phyloP scores from a whole-genome alignment of 805 yeast genomes.

The Ogataea angusta region DNA sequence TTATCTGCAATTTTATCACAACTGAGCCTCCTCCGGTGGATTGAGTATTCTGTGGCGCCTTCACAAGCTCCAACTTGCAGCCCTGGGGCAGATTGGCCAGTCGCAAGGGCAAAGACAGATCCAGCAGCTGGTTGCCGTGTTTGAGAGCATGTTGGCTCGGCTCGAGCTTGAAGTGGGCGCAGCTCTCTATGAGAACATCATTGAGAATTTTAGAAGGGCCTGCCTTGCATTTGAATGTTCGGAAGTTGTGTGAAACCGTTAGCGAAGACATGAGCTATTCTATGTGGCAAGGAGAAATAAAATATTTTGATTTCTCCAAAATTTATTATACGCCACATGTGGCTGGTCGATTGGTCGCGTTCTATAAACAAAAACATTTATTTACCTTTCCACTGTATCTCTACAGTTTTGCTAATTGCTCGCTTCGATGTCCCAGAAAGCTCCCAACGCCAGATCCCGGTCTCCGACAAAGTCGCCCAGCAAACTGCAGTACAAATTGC shows the following conservation, averaged over 20 bases:
- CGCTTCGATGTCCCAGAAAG: constrained; percentile 7
- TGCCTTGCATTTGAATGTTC: constrained; percentile 32
- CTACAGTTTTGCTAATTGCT: constrained; percentile 3
- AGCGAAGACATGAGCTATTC: constrained; percentile 36
- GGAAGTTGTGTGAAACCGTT: constrained; percentile 34
- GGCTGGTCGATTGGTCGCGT: constrained; percentile 7
- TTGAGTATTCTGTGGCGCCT: background rate
- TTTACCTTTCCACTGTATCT: constrained; percentile 5
- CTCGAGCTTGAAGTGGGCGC: constrained; percentile 37
- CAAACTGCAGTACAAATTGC: constrained; percentile 7
- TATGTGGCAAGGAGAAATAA: constrained; percentile 1
- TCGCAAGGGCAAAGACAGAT: constrained; percentile 42
- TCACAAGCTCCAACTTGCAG: constrained; percentile 35
- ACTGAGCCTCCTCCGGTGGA: constrained; percentile 11
- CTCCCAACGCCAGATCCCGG: constrained; percentile 6
- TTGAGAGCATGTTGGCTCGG: constrained; percentile 10
- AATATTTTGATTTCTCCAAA: background rate
- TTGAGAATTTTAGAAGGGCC: constrained; percentile 36
- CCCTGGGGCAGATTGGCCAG: constrained; percentile 44
- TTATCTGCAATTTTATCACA: constrained; percentile 24
- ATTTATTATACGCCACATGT: constrained; percentile 6
- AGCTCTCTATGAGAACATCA: constrained; percentile 35
- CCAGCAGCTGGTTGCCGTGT: constrained; percentile 34
- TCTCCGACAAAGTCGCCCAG: constrained; percentile 16
- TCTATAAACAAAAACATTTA: constrained; percentile 9